phyloP scores from a whole-genome alignment of 768 basidiomycete species.

The Gymnopilus dilepis region DNA sequence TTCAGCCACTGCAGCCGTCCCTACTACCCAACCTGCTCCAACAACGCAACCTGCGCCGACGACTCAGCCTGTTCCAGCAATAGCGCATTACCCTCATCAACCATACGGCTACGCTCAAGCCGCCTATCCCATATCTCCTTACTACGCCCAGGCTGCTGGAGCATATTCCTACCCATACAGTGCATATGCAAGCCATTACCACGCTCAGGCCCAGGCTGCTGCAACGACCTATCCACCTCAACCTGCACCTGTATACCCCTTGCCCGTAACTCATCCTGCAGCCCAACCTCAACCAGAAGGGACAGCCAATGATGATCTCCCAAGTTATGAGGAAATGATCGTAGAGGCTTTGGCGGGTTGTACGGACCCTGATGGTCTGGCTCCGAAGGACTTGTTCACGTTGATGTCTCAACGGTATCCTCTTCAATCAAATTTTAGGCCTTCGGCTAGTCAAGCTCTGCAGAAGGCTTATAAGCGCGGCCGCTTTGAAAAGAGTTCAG shows the following conservation, averaged over 20 bases:
- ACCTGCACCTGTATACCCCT: slow-evolving; percentile 22
- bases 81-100: slow-evolving; percentile 51
- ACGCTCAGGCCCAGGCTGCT: slow-evolving; percentile 43
- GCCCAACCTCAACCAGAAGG: slow-evolving; percentile 31
- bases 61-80: slow-evolving; percentile 17
- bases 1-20: not conserved
- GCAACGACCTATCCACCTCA: slow-evolving; percentile 32
- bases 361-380: slow-evolving; percentile 74
- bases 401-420: slow-evolving; percentile 89
- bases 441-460: slow-evolving; percentile 87
- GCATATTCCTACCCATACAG: slow-evolving; percentile 51
- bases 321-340: slow-evolving; percentile 93
- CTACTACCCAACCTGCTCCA: not conserved
- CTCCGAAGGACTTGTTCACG: slow-evolving; percentile 81
- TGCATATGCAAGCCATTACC: slow-evolving; percentile 49
- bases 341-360: slow-evolving; percentile 75
- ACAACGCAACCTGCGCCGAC: slow-evolving; percentile 2
- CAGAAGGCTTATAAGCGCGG: slow-evolving; percentile 87
- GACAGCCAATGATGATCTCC: slow-evolving; percentile 57
- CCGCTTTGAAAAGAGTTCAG: slow-evolving; percentile 74
- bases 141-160: slow-evolving; percentile 57
- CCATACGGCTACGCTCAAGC: slow-evolving; percentile 61
- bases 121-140: slow-evolving; percentile 70
- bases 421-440: slow-evolving; percentile 86
- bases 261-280: slow-evolving; percentile 26